A percentile compares a stretch with the other conserved stretches of the same genome.
Conservation (phyloP, 352 stramenopile species). For the Phytophthora pistaciae region DNA sequence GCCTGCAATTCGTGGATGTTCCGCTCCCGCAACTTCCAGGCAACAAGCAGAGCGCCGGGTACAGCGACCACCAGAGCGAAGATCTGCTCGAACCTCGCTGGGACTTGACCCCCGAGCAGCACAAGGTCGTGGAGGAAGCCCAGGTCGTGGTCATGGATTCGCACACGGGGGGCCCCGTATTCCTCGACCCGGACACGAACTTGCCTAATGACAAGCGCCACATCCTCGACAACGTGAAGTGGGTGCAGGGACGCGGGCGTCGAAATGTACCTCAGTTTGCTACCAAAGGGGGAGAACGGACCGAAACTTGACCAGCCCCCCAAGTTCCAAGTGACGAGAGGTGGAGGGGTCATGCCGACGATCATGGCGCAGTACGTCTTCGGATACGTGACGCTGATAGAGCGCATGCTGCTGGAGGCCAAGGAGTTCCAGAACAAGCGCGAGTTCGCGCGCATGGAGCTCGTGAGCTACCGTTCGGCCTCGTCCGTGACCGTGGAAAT, state of each 20-base stretch:
- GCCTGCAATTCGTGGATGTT: slow-evolving; percentile 24
- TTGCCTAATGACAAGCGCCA: slow-evolving; percentile 27
- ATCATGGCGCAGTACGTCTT: slow-evolving; percentile 71
- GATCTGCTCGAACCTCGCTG: slow-evolving; percentile 15
- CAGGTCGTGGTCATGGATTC: slow-evolving; percentile 36
- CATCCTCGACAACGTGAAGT: slow-evolving; percentile 48
- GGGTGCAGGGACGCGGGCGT: slow-evolving; percentile 67
- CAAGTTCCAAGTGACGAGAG: slow-evolving; percentile 54
- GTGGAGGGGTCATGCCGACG: slow-evolving; percentile 52
- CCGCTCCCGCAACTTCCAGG: slow-evolving; percentile 27
- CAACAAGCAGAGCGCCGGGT: slow-evolving; percentile 32
- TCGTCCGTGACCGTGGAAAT: slow-evolving; percentile 49
- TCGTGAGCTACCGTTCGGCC: slow-evolving; percentile 54
- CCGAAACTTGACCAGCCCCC: neutral
- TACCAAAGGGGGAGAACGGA: slow-evolving; percentile 1
- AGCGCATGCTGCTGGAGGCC: slow-evolving; percentile 61
- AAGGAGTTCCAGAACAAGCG: slow-evolving; percentile 40
- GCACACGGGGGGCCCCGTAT: slow-evolving; percentile 33
- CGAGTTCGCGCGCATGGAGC: slow-evolving; percentile 40
- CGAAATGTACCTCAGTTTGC: slow-evolving; percentile 53
- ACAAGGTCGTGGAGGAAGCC: slow-evolving; percentile 25
- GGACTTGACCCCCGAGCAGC: slow-evolving; percentile 25
- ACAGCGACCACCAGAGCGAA: slow-evolving; percentile 6
- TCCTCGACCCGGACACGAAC: slow-evolving; percentile 30
- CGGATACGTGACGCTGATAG: slow-evolving; percentile 51